Percentiles rank a stretch among this genome's conserved stretches.
Evolutionary conservation across 1,139 yeast genomes (phyloP).

Genomic region (Pichia sp.): DNA sequence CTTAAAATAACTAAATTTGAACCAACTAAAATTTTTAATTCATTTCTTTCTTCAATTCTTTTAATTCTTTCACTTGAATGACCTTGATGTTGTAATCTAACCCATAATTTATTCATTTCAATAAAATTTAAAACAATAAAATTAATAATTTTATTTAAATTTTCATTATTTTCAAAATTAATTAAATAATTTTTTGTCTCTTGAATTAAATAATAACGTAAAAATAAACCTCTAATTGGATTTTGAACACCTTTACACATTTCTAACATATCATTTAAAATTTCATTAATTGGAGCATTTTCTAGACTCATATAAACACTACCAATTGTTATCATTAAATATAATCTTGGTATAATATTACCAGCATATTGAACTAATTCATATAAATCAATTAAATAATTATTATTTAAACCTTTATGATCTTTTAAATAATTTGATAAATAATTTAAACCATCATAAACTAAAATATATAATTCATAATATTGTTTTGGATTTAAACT

Average conservation of each 20-base stretch:
- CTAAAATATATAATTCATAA: conserved; percentile 82
- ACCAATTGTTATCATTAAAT: conserved; percentile 93
- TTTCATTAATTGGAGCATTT: conserved; percentile 78
- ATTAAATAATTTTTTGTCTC: conserved; percentile 57
- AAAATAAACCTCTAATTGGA: conserved; percentile 83
- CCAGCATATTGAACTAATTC: conserved; percentile 96
- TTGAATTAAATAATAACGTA: conserved; percentile 84
- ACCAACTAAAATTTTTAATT: conserved; percentile 87
- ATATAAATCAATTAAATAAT: conserved; percentile 84
- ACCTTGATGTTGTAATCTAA: conserved; percentile 91
- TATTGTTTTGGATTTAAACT: conserved; percentile 83
- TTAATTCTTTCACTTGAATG: conserved; percentile 76
- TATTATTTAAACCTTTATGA: conserved; percentile 42
- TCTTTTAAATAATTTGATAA: conserved; percentile 61
- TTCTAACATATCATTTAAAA: conserved; percentile 94
- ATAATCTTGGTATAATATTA: conserved; percentile 84
- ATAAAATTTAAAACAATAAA: conserved; percentile 82
- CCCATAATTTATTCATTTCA: conserved; percentile 98
- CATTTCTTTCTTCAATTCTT: conserved; percentile 75
- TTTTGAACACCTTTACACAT: conserved; percentile 99
- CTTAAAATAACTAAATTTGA: conserved; percentile 85
- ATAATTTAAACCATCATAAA: conserved; percentile 75
- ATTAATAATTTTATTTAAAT: conserved; percentile 34
- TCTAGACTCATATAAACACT: conserved; percentile 76
- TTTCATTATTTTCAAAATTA: conserved; percentile 19